Conservation (phyloP, 2,329 filamentous ascomycete species). For the Ophiostoma himal-ulmi region DNA sequence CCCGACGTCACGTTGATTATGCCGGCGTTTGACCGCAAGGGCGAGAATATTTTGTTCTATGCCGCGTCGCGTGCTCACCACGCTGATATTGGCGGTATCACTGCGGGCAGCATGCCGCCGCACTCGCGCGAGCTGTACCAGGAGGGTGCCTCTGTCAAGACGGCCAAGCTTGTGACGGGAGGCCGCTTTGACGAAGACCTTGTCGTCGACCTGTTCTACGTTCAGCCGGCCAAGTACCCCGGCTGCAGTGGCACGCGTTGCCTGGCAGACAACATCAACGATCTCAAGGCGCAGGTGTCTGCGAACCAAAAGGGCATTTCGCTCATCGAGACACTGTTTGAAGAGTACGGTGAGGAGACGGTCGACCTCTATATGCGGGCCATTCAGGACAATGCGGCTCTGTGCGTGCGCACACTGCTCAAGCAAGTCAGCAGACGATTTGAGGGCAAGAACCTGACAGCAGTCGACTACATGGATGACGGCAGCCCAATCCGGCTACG, state of each 20-base stretch:
- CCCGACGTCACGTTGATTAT: constrained; percentile 79
- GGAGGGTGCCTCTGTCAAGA: constrained; percentile 59
- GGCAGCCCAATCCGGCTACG: constrained; percentile 71
- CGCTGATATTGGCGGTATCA: constrained; percentile 77
- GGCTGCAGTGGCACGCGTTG: constrained; percentile 75
- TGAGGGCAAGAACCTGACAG: constrained; percentile 62
- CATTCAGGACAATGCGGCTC: constrained; percentile 75
- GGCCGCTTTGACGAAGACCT: constrained; percentile 73
- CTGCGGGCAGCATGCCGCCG: constrained; percentile 78
- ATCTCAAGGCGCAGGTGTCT: constrained; percentile 79
- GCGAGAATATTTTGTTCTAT: constrained; percentile 72
- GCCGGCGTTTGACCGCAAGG: constrained; percentile 61
- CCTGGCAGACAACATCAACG: constrained; percentile 76
- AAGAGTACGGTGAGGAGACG: constrained; percentile 69
- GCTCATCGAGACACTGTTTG: constrained; percentile 66
- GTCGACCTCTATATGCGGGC: constrained; percentile 80
- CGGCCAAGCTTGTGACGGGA: constrained; percentile 66
- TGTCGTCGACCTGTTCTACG: constrained; percentile 64
- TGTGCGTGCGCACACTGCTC: constrained; percentile 66
- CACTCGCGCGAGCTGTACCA: constrained; percentile 61
- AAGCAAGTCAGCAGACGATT: constrained; percentile 62
- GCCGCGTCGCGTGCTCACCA: constrained; percentile 76
- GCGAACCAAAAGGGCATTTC: constrained; percentile 82
- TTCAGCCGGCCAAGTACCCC: constrained; percentile 66
- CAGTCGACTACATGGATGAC: constrained; percentile 82